Conservation (phyloP, 495 filamentous ascomycete genomes). For the Neurospora sp. region DNA sequence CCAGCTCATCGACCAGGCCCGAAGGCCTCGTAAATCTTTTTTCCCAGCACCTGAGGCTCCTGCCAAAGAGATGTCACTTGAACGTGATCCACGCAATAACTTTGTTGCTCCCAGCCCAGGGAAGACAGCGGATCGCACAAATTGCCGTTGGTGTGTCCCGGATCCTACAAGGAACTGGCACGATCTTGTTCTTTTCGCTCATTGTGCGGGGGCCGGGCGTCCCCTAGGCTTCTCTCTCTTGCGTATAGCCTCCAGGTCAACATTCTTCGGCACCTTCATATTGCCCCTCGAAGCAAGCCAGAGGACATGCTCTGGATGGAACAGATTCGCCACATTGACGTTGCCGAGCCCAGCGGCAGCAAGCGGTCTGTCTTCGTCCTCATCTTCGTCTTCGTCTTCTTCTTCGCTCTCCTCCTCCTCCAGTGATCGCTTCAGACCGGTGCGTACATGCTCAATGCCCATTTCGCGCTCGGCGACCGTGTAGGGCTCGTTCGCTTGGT, state of each 20-base stretch:
- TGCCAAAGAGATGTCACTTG: not conserved
- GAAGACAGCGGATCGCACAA: not conserved
- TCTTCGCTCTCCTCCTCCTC: slow-evolving; percentile 46
- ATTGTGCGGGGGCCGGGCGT: not conserved
- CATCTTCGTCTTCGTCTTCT: slow-evolving; percentile 48
- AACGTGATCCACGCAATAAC: not conserved
- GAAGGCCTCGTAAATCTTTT: not conserved
- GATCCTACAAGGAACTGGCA: not conserved
- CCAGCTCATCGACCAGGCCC: not conserved
- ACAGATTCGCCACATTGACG: not conserved
- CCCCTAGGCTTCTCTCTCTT: not conserved
- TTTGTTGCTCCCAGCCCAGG: not conserved
- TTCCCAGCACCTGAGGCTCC: not conserved
- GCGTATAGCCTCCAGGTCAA: slow-evolving; percentile 13
- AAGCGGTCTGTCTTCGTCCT: slow-evolving; percentile 27
- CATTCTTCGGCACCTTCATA: slow-evolving; percentile 15
- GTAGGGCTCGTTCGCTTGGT: slow-evolving; percentile 45
- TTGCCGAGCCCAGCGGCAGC: not conserved
- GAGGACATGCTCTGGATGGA: slow-evolving; percentile 20
- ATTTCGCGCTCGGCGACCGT: slow-evolving; percentile 57
- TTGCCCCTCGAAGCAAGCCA: slow-evolving; percentile 28
- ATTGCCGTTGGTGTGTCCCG: not conserved
- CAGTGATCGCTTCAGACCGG: slow-evolving; percentile 49
- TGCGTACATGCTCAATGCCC: slow-evolving; percentile 61
- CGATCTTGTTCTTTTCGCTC: not conserved